phyloP scores from a whole-genome alignment of 768 basidiomycete species.

The Russula virescens region DNA sequence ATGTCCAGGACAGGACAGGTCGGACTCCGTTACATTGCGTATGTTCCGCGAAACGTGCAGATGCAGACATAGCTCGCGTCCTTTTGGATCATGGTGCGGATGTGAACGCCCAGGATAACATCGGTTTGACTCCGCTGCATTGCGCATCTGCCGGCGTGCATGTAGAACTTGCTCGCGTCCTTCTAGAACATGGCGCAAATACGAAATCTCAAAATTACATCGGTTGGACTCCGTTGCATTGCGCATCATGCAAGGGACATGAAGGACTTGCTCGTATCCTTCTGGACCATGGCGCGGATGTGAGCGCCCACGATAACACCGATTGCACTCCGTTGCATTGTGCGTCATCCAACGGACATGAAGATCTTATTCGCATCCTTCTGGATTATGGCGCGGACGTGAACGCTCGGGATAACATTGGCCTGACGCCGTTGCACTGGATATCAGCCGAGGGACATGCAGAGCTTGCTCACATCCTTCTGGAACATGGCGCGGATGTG shows the following conservation, averaged over 20 bases:
- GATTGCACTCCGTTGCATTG: not conserved
- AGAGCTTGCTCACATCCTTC: too few relatives aligned
- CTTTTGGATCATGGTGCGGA: not conserved
- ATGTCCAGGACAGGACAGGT: not conserved
- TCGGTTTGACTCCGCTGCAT: not conserved
- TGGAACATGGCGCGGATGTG: too few relatives aligned
- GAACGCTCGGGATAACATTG: too few relatives aligned
- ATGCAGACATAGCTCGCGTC: not conserved
- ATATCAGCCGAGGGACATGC: not conserved
- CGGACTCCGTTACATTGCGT: not conserved
- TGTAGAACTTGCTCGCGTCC: not conserved
- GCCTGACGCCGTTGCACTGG: not conserved
- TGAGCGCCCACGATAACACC: not conserved
- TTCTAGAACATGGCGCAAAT: not conserved
- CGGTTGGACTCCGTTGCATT: not conserved
- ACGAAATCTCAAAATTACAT: not conserved
- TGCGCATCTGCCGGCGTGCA: not conserved
- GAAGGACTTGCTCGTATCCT: not conserved
- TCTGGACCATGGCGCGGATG: not conserved
- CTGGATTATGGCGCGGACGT: not conserved
- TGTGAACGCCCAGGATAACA: not conserved
- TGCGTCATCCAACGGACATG: not conserved
- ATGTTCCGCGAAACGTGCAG: not conserved
- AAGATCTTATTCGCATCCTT: not conserved
- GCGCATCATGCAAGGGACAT: not conserved